phyloP scores from a whole-genome alignment of 2,329 filamentous ascomycete genomes.

The Dothistroma septosporum region DNA sequence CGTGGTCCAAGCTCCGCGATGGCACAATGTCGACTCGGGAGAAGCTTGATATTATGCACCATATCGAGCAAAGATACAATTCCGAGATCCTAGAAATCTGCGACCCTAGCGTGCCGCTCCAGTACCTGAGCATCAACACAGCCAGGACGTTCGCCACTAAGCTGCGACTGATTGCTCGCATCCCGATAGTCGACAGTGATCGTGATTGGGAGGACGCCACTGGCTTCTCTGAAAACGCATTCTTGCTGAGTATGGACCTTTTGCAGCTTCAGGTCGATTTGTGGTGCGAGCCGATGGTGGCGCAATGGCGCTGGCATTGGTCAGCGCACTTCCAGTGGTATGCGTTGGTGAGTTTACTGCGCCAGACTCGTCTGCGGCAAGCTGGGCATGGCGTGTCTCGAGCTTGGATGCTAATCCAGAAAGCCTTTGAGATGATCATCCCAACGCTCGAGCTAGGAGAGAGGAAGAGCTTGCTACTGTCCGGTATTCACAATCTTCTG shows the following conservation, averaged over 20 bases:
- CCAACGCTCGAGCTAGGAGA: conserved; percentile 20
- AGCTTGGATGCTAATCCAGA: conserved; percentile 24
- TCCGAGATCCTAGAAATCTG: conserved; percentile 25
- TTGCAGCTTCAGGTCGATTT: conserved; percentile 27
- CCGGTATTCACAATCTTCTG: conserved; percentile 22
- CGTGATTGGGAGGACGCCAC: conserved; percentile 20
- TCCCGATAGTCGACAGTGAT: conserved; percentile 22
- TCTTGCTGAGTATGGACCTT: conserved; percentile 24
- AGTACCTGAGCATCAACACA: conserved; percentile 25
- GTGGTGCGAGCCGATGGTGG: conserved; percentile 25
- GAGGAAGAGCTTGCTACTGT: conserved; percentile 20
- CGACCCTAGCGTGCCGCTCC: conserved; percentile 27
- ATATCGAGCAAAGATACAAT: conserved; percentile 23
- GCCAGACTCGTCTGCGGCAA: conserved; percentile 24
- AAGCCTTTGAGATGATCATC: conserved; percentile 26
- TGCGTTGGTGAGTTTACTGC: conserved; percentile 24
- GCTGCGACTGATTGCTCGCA: conserved; percentile 25
- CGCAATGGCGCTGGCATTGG: conserved; percentile 30
- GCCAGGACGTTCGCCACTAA: conserved; percentile 25
- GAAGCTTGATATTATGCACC: conserved; percentile 25
- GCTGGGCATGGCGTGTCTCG: conserved; percentile 14
- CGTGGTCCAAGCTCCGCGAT: conserved; percentile 23
- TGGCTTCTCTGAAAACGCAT: conserved; percentile 25
- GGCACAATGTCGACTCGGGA: conserved; percentile 21
- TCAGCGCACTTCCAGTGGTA: conserved; percentile 29